Percentiles rank a stretch among this genome's conserved stretches.
phyloP scores from a whole-genome alignment of 768 basidiomycete species.

The Tephrocybe sp. region DNA sequence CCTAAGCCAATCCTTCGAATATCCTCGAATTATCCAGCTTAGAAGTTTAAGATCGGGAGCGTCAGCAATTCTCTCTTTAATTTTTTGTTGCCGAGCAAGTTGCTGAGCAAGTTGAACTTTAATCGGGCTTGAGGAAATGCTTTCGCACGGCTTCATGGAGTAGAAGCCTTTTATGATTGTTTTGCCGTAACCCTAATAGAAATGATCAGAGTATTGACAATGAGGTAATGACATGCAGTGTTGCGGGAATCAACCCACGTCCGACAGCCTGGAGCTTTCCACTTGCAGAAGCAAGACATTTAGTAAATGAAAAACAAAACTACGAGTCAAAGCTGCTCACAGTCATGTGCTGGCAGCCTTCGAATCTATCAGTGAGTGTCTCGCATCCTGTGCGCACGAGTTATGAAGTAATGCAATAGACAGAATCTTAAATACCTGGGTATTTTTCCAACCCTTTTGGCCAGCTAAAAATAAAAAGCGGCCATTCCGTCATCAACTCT shows the following conservation, averaged over 20 bases:
- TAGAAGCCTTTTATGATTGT: slow-evolving; percentile 40
- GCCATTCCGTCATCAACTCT: slow-evolving; percentile 49
- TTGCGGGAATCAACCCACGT: not conserved
- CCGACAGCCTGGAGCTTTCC: slow-evolving; percentile 47
- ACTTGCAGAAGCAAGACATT: slow-evolving; percentile 32
- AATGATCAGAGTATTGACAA: slow-evolving; percentile 33
- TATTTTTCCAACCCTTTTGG: slow-evolving; percentile 57
- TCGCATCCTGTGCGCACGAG: slow-evolving; percentile 33
- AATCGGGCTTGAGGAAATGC: too few relatives aligned
- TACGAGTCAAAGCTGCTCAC: slow-evolving; percentile 29
- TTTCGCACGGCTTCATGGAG: too few relatives aligned
- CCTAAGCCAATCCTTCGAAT: too few relatives aligned
- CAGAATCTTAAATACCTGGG: slow-evolving; percentile 38
- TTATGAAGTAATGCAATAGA: not conserved
- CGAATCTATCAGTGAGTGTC: slow-evolving; percentile 46
- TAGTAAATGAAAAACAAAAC: not conserved
- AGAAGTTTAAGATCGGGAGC: too few relatives aligned
- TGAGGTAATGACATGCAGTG: too few relatives aligned
- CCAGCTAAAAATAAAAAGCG: slow-evolving; percentile 51
- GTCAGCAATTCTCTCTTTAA: too few relatives aligned
- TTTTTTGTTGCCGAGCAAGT: too few relatives aligned
- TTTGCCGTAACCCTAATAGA: slow-evolving; percentile 51
- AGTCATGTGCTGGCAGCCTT: slow-evolving; percentile 58
- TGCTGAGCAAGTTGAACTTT: too few relatives aligned
- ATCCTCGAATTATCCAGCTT: too few relatives aligned